These are phyloP conservation scores for Hymenoscyphus fraxineus DNA, from an alignment of 2,329 filamentous ascomycete genomes.

Conservation along the genomic window DNA sequence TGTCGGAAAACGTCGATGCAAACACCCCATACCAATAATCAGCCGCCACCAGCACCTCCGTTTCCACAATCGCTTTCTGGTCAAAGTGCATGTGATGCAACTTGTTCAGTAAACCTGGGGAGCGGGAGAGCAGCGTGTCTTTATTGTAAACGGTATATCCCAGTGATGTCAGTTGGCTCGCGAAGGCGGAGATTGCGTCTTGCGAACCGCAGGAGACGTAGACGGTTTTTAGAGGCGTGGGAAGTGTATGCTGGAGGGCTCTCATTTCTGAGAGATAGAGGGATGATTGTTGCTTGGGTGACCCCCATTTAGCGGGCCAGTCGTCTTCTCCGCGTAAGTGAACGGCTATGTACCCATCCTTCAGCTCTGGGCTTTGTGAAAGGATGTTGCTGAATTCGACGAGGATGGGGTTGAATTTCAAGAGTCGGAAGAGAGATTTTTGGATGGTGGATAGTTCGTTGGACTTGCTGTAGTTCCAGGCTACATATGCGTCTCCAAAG, in stretches of 20 bases:
- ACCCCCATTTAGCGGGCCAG: slow-evolving; percentile 18
- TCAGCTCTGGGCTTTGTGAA: slow-evolving; percentile 10
- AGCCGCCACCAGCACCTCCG: slow-evolving; percentile 14
- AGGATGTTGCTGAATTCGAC: slow-evolving; percentile 12
- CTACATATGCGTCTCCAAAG: slow-evolving; percentile 16
- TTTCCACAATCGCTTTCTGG: slow-evolving; percentile 20
- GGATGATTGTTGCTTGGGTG: slow-evolving; percentile 6
- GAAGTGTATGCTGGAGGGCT: slow-evolving; percentile 1
- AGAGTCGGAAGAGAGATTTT: slow-evolving; percentile 17
- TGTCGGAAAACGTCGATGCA: slow-evolving; percentile 11
- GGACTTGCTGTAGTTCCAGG: slow-evolving; percentile 17
- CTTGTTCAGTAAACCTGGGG: slow-evolving; percentile 2
- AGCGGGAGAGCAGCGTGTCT: slow-evolving; percentile 9
- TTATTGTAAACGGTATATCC: slow-evolving; percentile 18
- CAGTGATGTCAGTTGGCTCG: slow-evolving; percentile 9
- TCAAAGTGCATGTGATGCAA: slow-evolving; percentile 17
- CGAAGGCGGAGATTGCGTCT: slow-evolving; percentile 15
- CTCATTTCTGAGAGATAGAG: slow-evolving; percentile 14
- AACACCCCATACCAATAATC: slow-evolving; percentile 17
- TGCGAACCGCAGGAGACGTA: slow-evolving; percentile 17
- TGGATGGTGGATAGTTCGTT: slow-evolving; percentile 14
- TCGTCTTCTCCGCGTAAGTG: slow-evolving; percentile 19
- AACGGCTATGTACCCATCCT: slow-evolving; percentile 15
- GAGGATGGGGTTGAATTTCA: slow-evolving; percentile 16
- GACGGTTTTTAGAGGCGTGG: background rate